Percentiles rank a stretch among this genome's conserved stretches.
Evolutionary conservation across 108 stramenopile genomes (phyloP).

Genomic region (Ochromonas danica): DNA sequence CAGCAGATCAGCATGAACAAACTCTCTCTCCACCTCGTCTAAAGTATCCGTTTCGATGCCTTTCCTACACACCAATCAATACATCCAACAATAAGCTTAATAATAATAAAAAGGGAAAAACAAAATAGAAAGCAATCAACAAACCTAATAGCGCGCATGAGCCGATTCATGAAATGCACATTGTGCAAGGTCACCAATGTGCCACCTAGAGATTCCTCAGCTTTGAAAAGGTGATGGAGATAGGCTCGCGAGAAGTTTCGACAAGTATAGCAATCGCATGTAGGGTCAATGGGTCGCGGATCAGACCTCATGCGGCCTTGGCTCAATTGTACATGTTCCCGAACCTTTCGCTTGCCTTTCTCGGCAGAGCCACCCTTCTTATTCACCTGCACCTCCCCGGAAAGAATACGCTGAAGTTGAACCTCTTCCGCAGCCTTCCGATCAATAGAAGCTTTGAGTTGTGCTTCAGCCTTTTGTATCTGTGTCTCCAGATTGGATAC

Average conservation of each 20-base stretch:
- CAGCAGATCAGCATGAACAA: constrained; percentile 29
- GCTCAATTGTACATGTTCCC: constrained; percentile 39
- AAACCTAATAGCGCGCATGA: constrained; percentile 45
- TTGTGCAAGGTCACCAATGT: constrained; percentile 50
- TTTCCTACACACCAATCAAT: too few species aligned
- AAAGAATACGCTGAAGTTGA: not conserved
- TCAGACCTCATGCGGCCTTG: constrained; percentile 37
- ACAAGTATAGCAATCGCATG: constrained; percentile 49
- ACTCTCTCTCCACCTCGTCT: constrained; percentile 44
- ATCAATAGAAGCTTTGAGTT: too few species aligned
- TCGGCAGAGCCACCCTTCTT: constrained; percentile 1
- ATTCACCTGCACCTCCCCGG: constrained; percentile 18
- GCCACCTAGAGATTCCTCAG: constrained; percentile 46
- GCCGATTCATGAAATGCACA: constrained; percentile 49
- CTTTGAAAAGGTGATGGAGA: constrained; percentile 45
- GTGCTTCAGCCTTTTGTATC: too few species aligned
- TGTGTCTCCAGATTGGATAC: too few species aligned
- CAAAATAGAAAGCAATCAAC: too few species aligned
- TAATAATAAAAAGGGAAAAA: too few species aligned
- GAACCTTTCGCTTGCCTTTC: not conserved
- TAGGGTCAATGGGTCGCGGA: constrained; percentile 43
- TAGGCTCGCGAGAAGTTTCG: constrained; percentile 51
- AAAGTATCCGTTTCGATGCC: constrained; percentile 39
- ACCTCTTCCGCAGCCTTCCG: not conserved
- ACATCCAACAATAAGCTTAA: too few species aligned